Conservation (phyloP, 2,329 filamentous ascomycete genomes). For the Cercospora berteroae region DNA sequence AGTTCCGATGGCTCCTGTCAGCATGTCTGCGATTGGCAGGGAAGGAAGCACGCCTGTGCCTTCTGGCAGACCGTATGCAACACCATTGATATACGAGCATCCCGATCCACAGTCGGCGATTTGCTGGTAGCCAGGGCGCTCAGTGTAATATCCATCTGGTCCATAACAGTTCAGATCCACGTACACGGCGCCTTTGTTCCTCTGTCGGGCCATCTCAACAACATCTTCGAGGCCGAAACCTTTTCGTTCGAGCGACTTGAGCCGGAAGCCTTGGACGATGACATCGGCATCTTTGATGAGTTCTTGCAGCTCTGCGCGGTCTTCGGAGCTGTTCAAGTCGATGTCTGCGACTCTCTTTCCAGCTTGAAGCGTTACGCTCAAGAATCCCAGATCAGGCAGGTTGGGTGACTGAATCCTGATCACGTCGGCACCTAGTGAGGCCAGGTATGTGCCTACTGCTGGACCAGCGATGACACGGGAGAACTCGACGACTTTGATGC, state of each 20-base stretch:
- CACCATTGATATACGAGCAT: constrained; percentile 21
- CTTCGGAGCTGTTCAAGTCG: constrained; percentile 44
- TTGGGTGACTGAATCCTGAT: constrained; percentile 31
- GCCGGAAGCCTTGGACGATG: constrained; percentile 52
- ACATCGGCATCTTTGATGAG: constrained; percentile 52
- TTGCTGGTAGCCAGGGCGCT: constrained; percentile 54
- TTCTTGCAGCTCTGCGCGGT: constrained; percentile 40
- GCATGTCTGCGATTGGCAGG: constrained; percentile 16
- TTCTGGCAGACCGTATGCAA: constrained; percentile 22
- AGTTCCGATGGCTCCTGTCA: constrained; percentile 27
- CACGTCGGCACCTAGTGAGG: constrained; percentile 34
- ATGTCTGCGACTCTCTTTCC: constrained; percentile 51
- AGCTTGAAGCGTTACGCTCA: constrained; percentile 45
- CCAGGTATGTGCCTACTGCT: constrained; percentile 32
- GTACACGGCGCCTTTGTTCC: constrained; percentile 47
- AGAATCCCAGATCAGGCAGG: constrained; percentile 37
- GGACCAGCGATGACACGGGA: constrained; percentile 34
- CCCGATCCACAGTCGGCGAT: constrained; percentile 47
- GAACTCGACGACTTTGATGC: constrained; percentile 39
- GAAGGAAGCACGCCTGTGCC: constrained; percentile 27
- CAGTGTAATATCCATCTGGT: constrained; percentile 49
- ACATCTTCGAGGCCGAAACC: constrained; percentile 34
- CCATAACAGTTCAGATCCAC: constrained; percentile 56
- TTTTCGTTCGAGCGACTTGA: constrained; percentile 47
- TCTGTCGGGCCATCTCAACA: constrained; percentile 34